Conservation (phyloP, 192 early-diverging fungal species). For the Radiomyces spectabilis region DNA sequence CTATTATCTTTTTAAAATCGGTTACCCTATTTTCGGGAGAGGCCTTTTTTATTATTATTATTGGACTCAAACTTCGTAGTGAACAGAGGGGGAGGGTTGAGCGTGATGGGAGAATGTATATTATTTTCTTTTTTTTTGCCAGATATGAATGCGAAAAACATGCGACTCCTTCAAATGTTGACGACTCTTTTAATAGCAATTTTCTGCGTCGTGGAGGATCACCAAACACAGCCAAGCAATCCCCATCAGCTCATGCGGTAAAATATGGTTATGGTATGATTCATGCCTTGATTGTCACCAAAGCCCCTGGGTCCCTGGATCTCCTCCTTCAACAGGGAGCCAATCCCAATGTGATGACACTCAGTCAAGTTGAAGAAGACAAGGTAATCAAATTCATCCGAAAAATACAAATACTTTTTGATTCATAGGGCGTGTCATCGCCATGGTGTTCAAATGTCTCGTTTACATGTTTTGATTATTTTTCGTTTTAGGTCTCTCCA, state of each 20-base stretch:
- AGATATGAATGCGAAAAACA: too few species aligned
- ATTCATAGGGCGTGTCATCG: too few species aligned
- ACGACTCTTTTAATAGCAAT: constrained; percentile 7
- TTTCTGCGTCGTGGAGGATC: constrained; percentile 26
- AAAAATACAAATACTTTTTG: too few species aligned
- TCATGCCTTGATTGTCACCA: constrained; percentile 18
- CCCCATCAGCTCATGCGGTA: constrained; percentile 1
- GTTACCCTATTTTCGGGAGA: too few species aligned
- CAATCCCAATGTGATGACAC: constrained; percentile 20
- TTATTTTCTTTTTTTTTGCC: not conserved
- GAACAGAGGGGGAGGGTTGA: not conserved
- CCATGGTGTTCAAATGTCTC: too few species aligned
- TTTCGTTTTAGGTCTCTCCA: constrained; percentile 14
- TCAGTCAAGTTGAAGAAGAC: constrained; percentile 21
- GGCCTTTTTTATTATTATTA: too few species aligned
- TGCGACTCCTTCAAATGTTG: too few species aligned
- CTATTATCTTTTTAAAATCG: too few species aligned
- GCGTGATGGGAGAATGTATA: not conserved
- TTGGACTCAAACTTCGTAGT: too few species aligned
- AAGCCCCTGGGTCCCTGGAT: constrained; percentile 11
- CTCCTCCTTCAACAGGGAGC: constrained; percentile 26
- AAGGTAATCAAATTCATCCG: constrained; percentile 17
- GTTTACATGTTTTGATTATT: not conserved
- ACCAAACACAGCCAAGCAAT: constrained; percentile 30
- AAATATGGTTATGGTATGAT: constrained; percentile 30